These are phyloP conservation scores for Linnemannia hyalina DNA, from an alignment of 192 early-diverging fungal genomes.

Conservation along the genomic window DNA sequence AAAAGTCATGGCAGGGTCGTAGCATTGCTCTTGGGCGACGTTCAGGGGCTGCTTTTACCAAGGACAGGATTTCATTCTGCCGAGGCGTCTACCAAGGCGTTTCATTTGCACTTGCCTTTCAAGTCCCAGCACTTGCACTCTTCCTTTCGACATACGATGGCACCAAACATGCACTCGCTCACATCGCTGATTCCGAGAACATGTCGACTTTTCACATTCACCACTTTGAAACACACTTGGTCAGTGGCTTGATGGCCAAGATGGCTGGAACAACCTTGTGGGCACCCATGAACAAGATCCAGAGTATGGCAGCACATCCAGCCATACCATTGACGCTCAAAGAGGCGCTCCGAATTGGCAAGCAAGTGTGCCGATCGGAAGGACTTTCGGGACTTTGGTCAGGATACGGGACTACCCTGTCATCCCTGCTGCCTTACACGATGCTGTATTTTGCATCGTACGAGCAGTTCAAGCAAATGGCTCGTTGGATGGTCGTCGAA, in stretches of 20 bases:
- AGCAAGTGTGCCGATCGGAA: conserved; percentile 26
- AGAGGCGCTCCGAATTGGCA: conserved; percentile 14
- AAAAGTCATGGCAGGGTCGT: not conserved
- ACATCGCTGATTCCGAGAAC: not conserved
- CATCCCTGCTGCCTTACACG: conserved; percentile 33
- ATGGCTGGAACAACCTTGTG: conserved; percentile 28
- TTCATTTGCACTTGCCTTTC: conserved; percentile 37
- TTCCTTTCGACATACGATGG: conserved; percentile 48
- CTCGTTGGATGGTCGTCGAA: conserved; percentile 12
- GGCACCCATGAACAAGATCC: conserved; percentile 47
- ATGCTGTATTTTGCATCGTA: conserved; percentile 51
- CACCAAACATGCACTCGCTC: conserved; percentile 19
- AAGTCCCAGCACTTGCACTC: conserved; percentile 38
- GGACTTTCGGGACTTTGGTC: conserved; percentile 33
- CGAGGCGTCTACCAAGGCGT: conserved; percentile 34
- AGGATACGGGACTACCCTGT: conserved; percentile 24
- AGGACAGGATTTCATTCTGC: conserved; percentile 20
- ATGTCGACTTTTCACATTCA: conserved; percentile 16
- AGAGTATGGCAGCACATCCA: conserved; percentile 28
- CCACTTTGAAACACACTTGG: conserved; percentile 28
- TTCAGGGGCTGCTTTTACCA: not conserved
- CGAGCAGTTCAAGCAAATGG: conserved; percentile 39
- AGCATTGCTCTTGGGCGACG: not conserved
- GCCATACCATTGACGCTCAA: conserved; percentile 21
- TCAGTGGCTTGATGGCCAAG: conserved; percentile 43